phyloP scores from a whole-genome alignment of 1,139 yeast species.

The Kodamaea ohmeri region DNA sequence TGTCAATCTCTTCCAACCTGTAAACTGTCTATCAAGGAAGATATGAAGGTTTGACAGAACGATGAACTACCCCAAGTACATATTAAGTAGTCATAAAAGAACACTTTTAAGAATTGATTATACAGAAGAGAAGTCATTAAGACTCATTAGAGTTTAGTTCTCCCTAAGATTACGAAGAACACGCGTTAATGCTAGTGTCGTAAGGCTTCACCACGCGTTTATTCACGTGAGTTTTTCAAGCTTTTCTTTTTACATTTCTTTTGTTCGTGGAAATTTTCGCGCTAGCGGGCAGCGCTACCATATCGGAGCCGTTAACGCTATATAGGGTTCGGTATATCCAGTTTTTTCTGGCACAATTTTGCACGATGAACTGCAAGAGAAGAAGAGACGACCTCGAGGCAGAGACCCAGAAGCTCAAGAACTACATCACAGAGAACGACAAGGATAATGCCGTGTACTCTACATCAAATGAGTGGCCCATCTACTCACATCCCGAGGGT shows the following conservation, averaged over 20 bases:
- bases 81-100: too few species aligned
- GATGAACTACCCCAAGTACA: too few species aligned
- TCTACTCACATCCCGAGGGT: slow-evolving; percentile 62
- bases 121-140: too few species aligned
- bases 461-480: slow-evolving; percentile 53
- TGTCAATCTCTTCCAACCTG: too few species aligned
- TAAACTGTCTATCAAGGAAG: too few species aligned
- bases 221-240: background rate
- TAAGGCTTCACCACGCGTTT: too few species aligned
- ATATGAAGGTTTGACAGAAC: too few species aligned
- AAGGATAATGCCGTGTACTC: slow-evolving; percentile 18
- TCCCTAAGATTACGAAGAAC: too few species aligned
- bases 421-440: slow-evolving; percentile 16
- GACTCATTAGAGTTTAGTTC: too few species aligned
- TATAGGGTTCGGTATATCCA: slow-evolving; percentile 9
- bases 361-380: slow-evolving; percentile 23
- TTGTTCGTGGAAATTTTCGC: slow-evolving; percentile 4
- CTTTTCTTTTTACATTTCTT: slow-evolving; percentile 1
- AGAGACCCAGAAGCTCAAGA: slow-evolving; percentile 26
- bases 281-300: slow-evolving; percentile 6
- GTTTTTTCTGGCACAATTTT: slow-evolving; percentile 6
- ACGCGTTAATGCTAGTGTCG: too few species aligned
- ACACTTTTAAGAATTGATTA: too few species aligned
- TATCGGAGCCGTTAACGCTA: slow-evolving; percentile 3
- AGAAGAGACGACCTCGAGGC: slow-evolving; percentile 24